These are phyloP conservation scores for Solanum chacoense DNA, from an alignment of 305 asterid species.

Conservation along the genomic window DNA sequence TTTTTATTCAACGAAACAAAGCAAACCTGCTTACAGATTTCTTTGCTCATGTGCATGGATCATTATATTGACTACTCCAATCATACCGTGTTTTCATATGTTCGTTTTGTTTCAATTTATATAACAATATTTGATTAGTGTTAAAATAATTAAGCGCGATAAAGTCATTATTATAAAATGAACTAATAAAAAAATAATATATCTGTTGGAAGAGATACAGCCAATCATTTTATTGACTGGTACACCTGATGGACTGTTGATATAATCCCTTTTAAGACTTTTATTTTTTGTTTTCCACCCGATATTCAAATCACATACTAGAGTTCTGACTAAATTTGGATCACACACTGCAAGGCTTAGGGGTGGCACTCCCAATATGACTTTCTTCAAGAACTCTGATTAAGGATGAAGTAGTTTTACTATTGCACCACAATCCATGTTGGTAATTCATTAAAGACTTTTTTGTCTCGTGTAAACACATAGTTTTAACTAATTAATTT, in stretches of 20 bases:
- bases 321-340: not conserved
- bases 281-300: not conserved
- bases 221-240: not conserved
- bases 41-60: not conserved
- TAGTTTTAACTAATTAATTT: no score
- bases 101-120: not conserved
- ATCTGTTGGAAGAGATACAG: not conserved
- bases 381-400: no score
- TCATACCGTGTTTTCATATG: not conserved
- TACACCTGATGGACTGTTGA: not conserved
- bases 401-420: no score
- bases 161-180: not conserved
- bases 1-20: not conserved
- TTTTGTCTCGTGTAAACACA: not conserved
- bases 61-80: not conserved
- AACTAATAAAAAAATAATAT: no score
- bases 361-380: no score
- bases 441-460: no score
- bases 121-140: not conserved
- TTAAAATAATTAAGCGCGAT: not conserved
- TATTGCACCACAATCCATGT: not conserved
- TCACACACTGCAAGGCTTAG: not conserved
- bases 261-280: not conserved
- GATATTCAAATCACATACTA: no score
- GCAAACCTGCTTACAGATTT: not conserved